These are phyloP conservation scores for Astragalus glycyphyllos DNA, from an alignment of 306 rosid species.

Conservation along the genomic window DNA sequence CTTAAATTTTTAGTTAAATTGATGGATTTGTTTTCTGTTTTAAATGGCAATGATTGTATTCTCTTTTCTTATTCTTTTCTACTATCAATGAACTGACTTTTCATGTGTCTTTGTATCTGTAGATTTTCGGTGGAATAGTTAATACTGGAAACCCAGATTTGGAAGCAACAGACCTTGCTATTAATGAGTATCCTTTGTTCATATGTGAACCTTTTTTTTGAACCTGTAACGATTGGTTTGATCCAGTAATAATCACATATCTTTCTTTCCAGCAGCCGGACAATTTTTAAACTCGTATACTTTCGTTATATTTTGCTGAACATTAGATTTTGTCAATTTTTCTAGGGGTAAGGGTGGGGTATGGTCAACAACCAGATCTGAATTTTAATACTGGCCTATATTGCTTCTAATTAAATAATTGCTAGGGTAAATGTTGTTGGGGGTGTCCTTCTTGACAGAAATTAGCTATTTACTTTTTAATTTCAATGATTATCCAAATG, in stretches of 20 bases:
- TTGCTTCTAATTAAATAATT: constrained; percentile 31
- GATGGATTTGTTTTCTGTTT: constrained; percentile 26
- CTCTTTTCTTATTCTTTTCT: constrained; percentile 26
- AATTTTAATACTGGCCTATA: constrained; percentile 19
- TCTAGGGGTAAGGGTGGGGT: constrained; percentile 5
- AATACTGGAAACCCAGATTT: constrained; percentile 78
- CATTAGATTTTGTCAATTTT: constrained; percentile 3
- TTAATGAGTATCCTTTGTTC: constrained; percentile 86
- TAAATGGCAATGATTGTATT: constrained; percentile 10
- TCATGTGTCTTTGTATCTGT: constrained; percentile 21
- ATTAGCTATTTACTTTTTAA: constrained; percentile 87
- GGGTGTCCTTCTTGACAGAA: constrained; percentile 65
- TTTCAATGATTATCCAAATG: constrained; percentile 95
- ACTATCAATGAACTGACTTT: constrained; percentile 18
- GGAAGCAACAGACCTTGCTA: constrained; percentile 73
- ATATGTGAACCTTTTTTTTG: constrained; percentile 28
- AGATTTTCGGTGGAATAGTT: constrained; percentile 94
- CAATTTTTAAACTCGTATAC: background rate
- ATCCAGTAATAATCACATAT: constrained; percentile 27
- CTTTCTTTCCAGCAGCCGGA: background rate
- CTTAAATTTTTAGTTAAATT: constrained; percentile 27
- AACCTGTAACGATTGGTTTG: constrained; percentile 27
- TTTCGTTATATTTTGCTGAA: constrained; percentile 21
- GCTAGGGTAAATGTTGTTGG: constrained; percentile 33
- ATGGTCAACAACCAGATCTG: constrained; percentile 21